Base-by-base conservation (phyloP, 257 asterid genomes). In the Nicotiana undulata region DNA sequence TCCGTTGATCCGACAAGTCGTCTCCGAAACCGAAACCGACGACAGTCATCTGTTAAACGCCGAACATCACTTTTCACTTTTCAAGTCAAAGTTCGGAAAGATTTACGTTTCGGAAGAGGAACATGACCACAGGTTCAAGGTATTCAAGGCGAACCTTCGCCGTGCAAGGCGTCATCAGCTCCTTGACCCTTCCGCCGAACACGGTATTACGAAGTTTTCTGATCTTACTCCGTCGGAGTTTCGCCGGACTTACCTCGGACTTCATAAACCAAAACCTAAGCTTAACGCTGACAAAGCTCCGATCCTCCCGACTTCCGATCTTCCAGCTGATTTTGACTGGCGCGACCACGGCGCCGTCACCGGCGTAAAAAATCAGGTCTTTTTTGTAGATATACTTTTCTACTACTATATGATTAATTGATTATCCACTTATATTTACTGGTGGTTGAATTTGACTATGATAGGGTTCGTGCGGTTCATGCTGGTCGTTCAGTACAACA, bases 381-480 rank as follows among this genome's bases (percentile, higher is more conserved):
- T 17, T 26, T 40, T 8, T 40, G 1, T 10, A 22, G 6, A 70
- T 12, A 12, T 53, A 53, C 18, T 53, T 53, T 16, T 5, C 18
- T 53, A 40, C 12, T 40, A 8, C 3, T 40, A 53, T 53, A 6
- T 53, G 59, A 15, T 5, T 53, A 56, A 17, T 18, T 7, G 63
- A 56, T 56, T 56, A 18, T 56, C 26, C 26, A 56, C 4, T 72
- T 22, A 32, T 72, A 72, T 49, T 49, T 46, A 72, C 1, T 12
- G 24, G 11, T 77, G 63, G 59, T 49, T 63, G 77, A 34, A 16
- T 74, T 64, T 84, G 51, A 79, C 74, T 80, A 16, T 51, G 61
- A 65, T 82, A 95, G 99, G 99, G 99, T 1, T 86, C 97, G 4
- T 95, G 99, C 37, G 98, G 99, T 6, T 95, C 99, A 7, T 95